Conservation (phyloP, 305 asterid species). For the Fraxinus paxiana region DNA sequence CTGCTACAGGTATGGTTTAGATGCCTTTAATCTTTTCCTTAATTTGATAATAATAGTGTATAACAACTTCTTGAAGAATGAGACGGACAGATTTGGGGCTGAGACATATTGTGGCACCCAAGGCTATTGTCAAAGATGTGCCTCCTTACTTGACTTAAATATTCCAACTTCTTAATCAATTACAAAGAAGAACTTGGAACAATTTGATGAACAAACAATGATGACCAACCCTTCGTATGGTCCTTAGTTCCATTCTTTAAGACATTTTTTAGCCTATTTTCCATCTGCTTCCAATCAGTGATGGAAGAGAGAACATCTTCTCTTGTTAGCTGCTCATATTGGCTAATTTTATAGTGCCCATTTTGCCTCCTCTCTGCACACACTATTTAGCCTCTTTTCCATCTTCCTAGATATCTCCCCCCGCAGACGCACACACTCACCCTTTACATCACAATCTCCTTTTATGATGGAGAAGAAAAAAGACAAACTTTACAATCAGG, state of each 20-base stretch:
- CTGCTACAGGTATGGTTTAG: constrained; percentile 70
- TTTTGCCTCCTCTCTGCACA: not conserved
- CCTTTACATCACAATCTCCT: not conserved
- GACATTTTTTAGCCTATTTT: not conserved
- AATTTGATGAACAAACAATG: not conserved
- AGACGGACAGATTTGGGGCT: not conserved
- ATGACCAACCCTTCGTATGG: not conserved
- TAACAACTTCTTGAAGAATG: not conserved
- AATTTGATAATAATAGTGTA: not conserved
- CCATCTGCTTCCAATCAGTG: not conserved
- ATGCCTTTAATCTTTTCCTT: not conserved
- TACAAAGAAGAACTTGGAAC: not conserved
- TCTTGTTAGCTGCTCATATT: not conserved
- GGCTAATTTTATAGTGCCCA: not conserved
- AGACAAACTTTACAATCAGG: not conserved
- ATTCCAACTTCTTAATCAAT: not conserved
- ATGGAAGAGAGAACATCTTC: not conserved
- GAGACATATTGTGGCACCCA: not conserved
- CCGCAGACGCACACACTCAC: not conserved
- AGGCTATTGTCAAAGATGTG: not conserved
- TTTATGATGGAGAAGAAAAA: not conserved
- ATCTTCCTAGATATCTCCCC: not conserved
- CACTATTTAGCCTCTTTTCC: not conserved
- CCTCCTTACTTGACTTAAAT: not conserved
- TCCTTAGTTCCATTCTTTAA: not conserved